Base-by-base conservation (phyloP, 2,329 filamentous ascomycete species). In the Exophiala mesophila region DNA sequence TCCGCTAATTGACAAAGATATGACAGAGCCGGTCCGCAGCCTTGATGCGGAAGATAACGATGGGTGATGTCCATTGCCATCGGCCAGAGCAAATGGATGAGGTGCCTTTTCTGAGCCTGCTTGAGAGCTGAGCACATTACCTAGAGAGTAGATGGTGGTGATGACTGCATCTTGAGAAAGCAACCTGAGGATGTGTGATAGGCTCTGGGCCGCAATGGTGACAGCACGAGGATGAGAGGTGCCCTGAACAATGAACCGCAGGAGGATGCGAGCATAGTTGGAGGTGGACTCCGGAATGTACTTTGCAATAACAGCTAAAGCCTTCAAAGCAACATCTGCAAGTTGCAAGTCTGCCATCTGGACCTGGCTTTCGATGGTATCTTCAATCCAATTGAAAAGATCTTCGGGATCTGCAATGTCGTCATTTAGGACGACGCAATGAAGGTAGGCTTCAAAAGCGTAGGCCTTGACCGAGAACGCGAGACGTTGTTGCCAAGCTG, bases 131-230 rank as follows among this genome's bases (percentile, higher is more conserved):
- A 98, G 73, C 3, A 95, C 84, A 60, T 98, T 98, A 15, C 92
- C 92, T n/a, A 98, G 74, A 0, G 88, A 92, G 65, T 98, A 98
- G 7, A 98, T 71, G 1, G 89, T 97, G 4, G 89, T 94, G 53
- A 98, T 97, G 24, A 95, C 78, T 24, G 88, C 83, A 68, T 98
- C 92, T 56, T 94, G 85, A 1, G 92, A 94, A 9, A 97, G 74
- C 56, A 83, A 74, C 54, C 82, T 83, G 41, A 98, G 70, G 13
- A 94, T 80, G 53, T 82, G 83, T 2, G 89, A 88, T 23, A 98
- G 71, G 55, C 85, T 92, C 52, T 81, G 80, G n/a, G 89, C 88
- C 19, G 90, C 90, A 23, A 90, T 75, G 2, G 73, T 74, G 31
- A 92, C 82, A 9, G 81, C 86, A 19, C 77, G 70, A 12, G 78